These are phyloP conservation scores for Lumnitzera racemosa DNA, from an alignment of 345 rosid species.

Conservation along the genomic window DNA sequence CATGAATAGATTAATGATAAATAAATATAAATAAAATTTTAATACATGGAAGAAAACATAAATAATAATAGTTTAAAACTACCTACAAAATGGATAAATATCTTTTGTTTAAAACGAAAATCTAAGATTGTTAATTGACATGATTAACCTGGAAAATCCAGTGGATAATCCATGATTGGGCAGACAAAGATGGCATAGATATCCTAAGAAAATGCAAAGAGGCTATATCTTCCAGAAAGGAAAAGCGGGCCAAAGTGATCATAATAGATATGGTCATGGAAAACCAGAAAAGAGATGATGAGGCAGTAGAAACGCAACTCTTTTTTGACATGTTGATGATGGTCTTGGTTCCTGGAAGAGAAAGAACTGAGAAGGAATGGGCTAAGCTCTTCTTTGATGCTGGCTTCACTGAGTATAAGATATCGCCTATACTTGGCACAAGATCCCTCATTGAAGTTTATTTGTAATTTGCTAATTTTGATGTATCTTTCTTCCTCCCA, in stretches of 20 bases:
- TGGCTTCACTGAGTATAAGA: slow-evolving; percentile 22
- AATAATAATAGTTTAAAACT: too few species aligned
- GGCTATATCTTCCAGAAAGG: neutral
- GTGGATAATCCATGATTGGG: slow-evolving; percentile 10
- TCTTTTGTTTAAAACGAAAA: too few species aligned
- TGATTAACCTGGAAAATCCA: neutral
- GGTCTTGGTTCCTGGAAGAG: slow-evolving; percentile 4
- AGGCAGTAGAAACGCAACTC: slow-evolving; percentile 6
- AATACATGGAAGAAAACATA: too few species aligned
- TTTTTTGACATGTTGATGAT: slow-evolving; percentile 18
- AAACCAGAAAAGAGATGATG: neutral
- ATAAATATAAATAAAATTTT: too few species aligned
- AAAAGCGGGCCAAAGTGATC: slow-evolving; percentile 4
- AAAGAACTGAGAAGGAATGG: slow-evolving; percentile 25
- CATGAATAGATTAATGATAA: too few species aligned
- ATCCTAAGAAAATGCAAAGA: slow-evolving; percentile 9
- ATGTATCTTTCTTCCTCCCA: too few species aligned
- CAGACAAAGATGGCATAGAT: slow-evolving; percentile 9
- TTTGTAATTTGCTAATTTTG: slow-evolving; percentile 3
- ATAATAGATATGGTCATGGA: slow-evolving; percentile 8
- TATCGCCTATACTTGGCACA: slow-evolving; percentile 10
- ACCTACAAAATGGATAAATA: too few species aligned
- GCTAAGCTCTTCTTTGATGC: slow-evolving; percentile 20
- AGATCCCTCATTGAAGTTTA: slow-evolving; percentile 22
- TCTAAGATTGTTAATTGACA: neutral